Evolutionary conservation across 75 land plant genomes (phyloP).

Genomic region (Ceratopteris richardii): DNA sequence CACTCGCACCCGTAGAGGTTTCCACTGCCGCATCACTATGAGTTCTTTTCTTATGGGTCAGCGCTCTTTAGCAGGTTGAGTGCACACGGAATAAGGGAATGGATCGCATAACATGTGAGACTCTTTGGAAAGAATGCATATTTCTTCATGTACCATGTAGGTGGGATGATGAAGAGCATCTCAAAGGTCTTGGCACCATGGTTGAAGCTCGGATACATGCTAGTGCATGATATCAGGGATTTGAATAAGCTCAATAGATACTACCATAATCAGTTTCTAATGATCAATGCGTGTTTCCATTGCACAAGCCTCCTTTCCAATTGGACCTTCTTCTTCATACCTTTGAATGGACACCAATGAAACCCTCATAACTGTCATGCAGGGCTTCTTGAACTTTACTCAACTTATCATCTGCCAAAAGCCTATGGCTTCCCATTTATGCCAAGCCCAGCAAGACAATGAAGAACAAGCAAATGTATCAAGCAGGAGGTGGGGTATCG

Average conservation of each 20-base stretch:
- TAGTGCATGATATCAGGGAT: constrained; percentile 14
- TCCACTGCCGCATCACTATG: constrained; percentile 10
- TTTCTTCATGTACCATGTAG: constrained; percentile 16
- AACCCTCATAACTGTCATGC: constrained; percentile 9
- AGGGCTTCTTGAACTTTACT: constrained; percentile 6
- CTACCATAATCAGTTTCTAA: constrained; percentile 26
- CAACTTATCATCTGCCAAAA: constrained; percentile 16
- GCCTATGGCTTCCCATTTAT: constrained; percentile 10
- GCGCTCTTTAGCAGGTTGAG: constrained; percentile 14
- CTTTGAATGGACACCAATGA: not conserved
- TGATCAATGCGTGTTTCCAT: constrained; percentile 18
- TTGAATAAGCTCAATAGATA: constrained; percentile 13
- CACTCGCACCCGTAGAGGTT: no score
- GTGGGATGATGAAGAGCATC: constrained; percentile 8
- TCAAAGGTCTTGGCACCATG: constrained; percentile 13
- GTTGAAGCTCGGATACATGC: constrained; percentile 6
- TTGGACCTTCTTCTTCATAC: constrained; percentile 29
- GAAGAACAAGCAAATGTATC: not conserved
- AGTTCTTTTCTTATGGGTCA: constrained; percentile 20
- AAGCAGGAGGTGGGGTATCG: constrained; percentile 66
- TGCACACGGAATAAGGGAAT: constrained; percentile 17
- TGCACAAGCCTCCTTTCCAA: constrained; percentile 9
- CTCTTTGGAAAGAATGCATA: constrained; percentile 12
- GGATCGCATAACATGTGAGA: constrained; percentile 22
- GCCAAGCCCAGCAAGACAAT: constrained; percentile 1